phyloP scores from a whole-genome alignment of 345 rosid genomes.

The Capsella bursapastoris region DNA sequence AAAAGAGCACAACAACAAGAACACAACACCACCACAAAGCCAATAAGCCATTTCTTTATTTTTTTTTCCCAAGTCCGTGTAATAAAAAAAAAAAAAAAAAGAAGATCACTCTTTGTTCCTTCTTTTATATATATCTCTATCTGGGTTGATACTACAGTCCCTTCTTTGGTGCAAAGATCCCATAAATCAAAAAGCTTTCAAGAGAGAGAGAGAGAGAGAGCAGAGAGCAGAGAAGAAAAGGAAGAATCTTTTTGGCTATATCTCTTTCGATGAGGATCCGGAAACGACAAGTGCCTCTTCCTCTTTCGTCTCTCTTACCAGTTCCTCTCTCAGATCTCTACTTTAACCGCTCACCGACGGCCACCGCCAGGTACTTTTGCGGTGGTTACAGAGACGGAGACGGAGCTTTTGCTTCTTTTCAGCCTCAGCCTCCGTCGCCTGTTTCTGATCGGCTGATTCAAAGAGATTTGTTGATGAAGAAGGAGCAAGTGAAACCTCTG shows the following conservation, averaged over 20 bases:
- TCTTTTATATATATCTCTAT: neutral
- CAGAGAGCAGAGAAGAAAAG: neutral
- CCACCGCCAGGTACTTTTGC: constrained; percentile 41
- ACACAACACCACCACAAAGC: constrained; percentile 43
- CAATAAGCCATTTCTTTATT: constrained; percentile 1
- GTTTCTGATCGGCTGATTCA: constrained; percentile 41
- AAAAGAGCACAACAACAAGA: neutral
- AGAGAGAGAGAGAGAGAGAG: neutral
- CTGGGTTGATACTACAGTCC: constrained; percentile 27
- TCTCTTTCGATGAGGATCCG: constrained; percentile 83
- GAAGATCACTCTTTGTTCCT: constrained; percentile 28
- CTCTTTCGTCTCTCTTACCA: constrained; percentile 80
- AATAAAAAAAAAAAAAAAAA: neutral
- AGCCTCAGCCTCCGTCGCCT: constrained; percentile 44
- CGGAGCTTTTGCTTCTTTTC: constrained; percentile 27
- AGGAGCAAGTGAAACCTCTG: constrained; percentile 41
- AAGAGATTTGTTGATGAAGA: constrained; percentile 33
- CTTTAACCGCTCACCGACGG: constrained; percentile 51
- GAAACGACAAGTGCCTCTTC: constrained; percentile 73
- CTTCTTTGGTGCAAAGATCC: constrained; percentile 41
- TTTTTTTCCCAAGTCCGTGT: constrained; percentile 4
- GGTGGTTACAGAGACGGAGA: constrained; percentile 51
- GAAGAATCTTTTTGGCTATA: constrained; percentile 26
- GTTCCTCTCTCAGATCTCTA: constrained; percentile 85
- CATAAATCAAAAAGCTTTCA: neutral